Conservation (phyloP, 108 stramenopile species). For the Pseudonitzschia multistriata region DNA sequence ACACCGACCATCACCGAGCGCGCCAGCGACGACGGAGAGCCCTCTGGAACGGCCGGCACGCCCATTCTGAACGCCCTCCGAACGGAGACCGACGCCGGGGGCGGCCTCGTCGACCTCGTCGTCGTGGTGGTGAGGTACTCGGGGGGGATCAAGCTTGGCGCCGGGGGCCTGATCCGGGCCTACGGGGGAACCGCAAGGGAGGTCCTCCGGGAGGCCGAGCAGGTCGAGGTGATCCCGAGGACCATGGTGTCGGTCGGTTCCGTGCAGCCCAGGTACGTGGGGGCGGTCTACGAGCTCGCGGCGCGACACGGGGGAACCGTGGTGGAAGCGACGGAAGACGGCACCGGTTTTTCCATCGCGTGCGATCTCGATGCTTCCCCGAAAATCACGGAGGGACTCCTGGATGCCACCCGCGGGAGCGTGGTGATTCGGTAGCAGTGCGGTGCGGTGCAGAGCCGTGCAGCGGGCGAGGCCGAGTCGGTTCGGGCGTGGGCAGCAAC, state of each 20-base stretch:
- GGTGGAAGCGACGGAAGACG: constrained; percentile 45
- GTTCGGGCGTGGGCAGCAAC: too few relatives aligned
- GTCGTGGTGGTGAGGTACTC: constrained; percentile 82
- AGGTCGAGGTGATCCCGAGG: constrained; percentile 47
- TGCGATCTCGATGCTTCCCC: constrained; percentile 46
- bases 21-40: constrained; percentile 84
- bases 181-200: constrained; percentile 73
- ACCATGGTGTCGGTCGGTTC: constrained; percentile 24
- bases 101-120: constrained; percentile 56
- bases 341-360: constrained; percentile 55
- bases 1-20: constrained; percentile 54
- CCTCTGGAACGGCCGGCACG: constrained; percentile 75
- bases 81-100: neutral
- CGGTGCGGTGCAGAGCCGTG: neutral
- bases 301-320: constrained; percentile 45
- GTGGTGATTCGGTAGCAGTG: constrained; percentile 2
- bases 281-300: constrained; percentile 48
- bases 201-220: constrained; percentile 51
- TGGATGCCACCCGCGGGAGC: constrained; percentile 71
- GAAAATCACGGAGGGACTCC: constrained; percentile 33
- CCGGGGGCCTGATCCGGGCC: constrained; percentile 85
- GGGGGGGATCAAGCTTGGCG: constrained; percentile 83
- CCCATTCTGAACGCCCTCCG: constrained; percentile 52
- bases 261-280: constrained; percentile 32
- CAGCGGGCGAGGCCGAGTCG: too few relatives aligned